Base-by-base conservation (phyloP, 2,329 filamentous ascomycete genomes). In the Cryphonectria japonica region DNA sequence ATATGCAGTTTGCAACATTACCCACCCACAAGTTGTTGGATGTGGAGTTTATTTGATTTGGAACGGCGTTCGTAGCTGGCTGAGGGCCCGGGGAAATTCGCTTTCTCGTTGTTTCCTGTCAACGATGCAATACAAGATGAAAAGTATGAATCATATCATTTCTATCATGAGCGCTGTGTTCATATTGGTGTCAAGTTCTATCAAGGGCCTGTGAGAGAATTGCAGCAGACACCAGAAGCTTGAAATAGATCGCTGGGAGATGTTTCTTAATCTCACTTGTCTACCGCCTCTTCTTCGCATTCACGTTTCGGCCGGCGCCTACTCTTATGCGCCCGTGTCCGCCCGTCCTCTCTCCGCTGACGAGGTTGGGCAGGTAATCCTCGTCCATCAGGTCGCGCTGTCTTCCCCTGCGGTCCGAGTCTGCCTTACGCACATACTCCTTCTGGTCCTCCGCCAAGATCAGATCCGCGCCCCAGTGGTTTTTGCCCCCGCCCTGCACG, bases 391-490 rank as follows among this genome's bases (percentile, higher is more conserved):
- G 82, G 81, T 97, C 94, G 78, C 89, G 91, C 79, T 93, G 89
- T 78, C 91, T 91, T 68, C 84, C 84, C 76, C 92, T 88, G 76
- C 87, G 88, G 78, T 92, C 88, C 75, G 90, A 87, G 3, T 86
- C 87, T 22, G 88, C 80, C 68, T 90, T 90, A 74, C 87, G 85
- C 59, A 88, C 80, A 80, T 93, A 98, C 84, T 99, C 96, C 84
- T 97, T 98, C 85, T 99, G 96, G 79, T 99, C 96, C 82, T 98
- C 95, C 0, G 94, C 90, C 13, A 99, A 83, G 68, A 99, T 93
- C 74, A 99, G 83, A 50, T 91, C 90, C 57, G 88, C 87, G 13
- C 95, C 95, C 93, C 96, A 98, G 22, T 94, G 94, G 59, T 91
- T 89, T 82, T 97, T 92, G 0, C 95, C 95, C 59, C 94, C 94